A percentile compares a stretch with the other conserved stretches of the same genome.
Conservation (phyloP, 2,329 filamentous ascomycete genomes). For the Fusarium sp. region DNA sequence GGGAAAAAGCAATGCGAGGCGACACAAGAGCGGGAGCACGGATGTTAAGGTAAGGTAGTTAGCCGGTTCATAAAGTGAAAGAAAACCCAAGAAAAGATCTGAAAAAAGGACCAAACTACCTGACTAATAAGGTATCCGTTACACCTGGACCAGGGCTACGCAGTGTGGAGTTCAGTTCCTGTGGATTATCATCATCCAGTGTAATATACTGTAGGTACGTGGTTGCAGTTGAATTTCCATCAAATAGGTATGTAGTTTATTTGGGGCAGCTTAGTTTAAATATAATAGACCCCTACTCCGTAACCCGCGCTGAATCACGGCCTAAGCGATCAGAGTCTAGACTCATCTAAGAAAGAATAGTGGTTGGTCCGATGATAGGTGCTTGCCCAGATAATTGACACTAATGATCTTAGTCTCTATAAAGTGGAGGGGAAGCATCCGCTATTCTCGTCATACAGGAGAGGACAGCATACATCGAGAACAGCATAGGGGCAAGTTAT, state of each 20-base stretch:
- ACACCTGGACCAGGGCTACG: neutral
- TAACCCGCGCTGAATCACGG: neutral
- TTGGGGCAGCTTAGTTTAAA: neutral
- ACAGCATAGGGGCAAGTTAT: neutral
- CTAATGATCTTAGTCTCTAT: neutral
- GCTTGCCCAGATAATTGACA: neutral
- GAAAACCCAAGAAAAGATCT: neutral
- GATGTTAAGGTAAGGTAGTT: neutral
- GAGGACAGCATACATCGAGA: neutral
- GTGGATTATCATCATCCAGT: neutral
- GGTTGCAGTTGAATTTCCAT: neutral
- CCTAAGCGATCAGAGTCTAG: neutral
- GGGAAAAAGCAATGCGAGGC: slow-evolving; percentile 16
- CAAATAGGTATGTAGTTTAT: neutral
- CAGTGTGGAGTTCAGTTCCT: neutral
- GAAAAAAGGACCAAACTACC: neutral
- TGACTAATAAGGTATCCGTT: neutral
- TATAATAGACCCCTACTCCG: neutral
- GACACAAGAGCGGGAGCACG: slow-evolving; percentile 10
- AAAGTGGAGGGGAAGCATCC: neutral
- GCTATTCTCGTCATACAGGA: neutral
- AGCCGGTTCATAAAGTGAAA: neutral
- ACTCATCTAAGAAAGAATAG: neutral
- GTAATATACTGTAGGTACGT: neutral
- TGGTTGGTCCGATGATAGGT: neutral